Conservation (phyloP, 208 protist species). For the Acanthamoeba healyi region DNA sequence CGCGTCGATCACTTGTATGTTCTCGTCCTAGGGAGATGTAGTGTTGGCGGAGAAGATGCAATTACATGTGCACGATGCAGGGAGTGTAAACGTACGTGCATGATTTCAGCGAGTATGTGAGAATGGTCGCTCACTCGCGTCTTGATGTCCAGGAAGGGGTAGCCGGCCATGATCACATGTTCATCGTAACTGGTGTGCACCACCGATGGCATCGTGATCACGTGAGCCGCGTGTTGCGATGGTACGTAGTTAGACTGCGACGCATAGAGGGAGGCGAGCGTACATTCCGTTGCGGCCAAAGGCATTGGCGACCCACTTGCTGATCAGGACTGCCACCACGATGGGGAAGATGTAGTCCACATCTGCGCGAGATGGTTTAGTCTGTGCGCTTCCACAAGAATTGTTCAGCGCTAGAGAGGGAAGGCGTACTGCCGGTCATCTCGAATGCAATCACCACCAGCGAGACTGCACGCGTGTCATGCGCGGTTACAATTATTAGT, state of each 20-base stretch:
- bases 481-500: not conserved
- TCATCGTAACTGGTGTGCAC: constrained; percentile 8
- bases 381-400: too few species aligned
- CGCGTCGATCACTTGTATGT: constrained; percentile 6
- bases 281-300: constrained; percentile 59
- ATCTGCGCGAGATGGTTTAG: not conserved
- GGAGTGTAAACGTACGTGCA: not conserved
- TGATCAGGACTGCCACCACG: constrained; percentile 32
- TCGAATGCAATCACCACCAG: constrained; percentile 73
- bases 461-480: constrained; percentile 50
- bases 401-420: too few species aligned
- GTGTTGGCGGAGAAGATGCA: not conserved
- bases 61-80: not conserved
- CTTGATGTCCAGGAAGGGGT: constrained; percentile 53
- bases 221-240: too few species aligned
- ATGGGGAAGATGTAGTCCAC: constrained; percentile 49
- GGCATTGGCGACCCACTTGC: constrained; percentile 56
- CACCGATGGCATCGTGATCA: too few species aligned
- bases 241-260: too few species aligned
- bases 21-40: not conserved
- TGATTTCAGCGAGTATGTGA: constrained; percentile 48
- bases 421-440: constrained; percentile 49
- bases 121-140: not conserved
- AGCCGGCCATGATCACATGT: not conserved
- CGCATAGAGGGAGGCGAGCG: not conserved